These are phyloP conservation scores for Pueraria montana DNA, from an alignment of 306 rosid species.

Conservation along the genomic window DNA sequence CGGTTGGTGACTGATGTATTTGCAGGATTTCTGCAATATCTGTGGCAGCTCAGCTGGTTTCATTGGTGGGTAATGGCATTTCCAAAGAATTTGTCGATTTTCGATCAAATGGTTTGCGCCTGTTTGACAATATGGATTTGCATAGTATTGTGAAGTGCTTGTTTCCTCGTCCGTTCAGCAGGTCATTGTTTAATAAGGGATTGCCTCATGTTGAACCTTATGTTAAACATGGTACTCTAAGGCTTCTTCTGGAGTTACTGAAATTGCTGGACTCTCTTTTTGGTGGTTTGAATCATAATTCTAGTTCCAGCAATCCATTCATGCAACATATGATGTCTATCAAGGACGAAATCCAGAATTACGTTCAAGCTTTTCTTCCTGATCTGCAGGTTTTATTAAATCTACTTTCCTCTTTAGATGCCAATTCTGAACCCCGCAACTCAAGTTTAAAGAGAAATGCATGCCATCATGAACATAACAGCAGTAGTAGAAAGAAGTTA, in stretches of 20 bases:
- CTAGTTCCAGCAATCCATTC: constrained; percentile 40
- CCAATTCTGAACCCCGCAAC: constrained; percentile 56
- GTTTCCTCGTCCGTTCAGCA: constrained; percentile 81
- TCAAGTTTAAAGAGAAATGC: constrained; percentile 68
- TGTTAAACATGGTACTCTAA: constrained; percentile 84
- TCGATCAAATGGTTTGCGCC: constrained; percentile 46
- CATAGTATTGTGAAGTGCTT: constrained; percentile 71
- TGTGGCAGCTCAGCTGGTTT: constrained; percentile 77
- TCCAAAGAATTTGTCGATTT: constrained; percentile 59
- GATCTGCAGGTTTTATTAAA: constrained; percentile 80
- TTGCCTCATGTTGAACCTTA: constrained; percentile 75
- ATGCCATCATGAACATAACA: constrained; percentile 47
- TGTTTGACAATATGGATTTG: constrained; percentile 55
- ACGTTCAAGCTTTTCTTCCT: constrained; percentile 78
- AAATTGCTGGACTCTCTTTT: constrained; percentile 73
- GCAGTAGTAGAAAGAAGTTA: constrained; percentile 58
- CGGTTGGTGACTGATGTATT: constrained; percentile 51
- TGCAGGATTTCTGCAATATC: constrained; percentile 78
- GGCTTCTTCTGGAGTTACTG: constrained; percentile 82
- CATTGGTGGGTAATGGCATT: constrained; percentile 60
- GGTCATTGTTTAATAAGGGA: constrained; percentile 79
- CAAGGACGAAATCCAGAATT: constrained; percentile 77
- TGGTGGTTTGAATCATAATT: constrained; percentile 55
- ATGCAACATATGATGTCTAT: constrained; percentile 50
- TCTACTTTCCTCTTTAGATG: constrained; percentile 70